Percentiles rank a stretch among this genome's conserved stretches.
These are phyloP conservation scores for Mycena alexandri DNA, from an alignment of 768 basidiomycete species.

Conservation along the genomic window DNA sequence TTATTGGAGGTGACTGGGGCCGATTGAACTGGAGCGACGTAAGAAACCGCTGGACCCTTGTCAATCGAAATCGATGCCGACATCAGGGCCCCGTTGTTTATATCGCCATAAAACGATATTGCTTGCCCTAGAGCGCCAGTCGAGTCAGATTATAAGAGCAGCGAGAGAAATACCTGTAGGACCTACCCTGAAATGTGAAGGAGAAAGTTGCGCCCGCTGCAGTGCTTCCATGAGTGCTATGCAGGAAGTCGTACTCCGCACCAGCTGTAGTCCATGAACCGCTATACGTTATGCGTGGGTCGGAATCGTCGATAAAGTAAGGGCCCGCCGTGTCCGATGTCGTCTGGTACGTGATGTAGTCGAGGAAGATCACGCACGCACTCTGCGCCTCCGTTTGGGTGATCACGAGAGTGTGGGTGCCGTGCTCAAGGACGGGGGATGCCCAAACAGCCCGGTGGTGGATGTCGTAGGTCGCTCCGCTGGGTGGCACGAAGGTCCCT, in stretches of 20 bases:
- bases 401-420: slow-evolving; percentile 6
- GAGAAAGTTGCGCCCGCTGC: not conserved
- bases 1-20: not conserved
- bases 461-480: not conserved
- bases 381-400: not conserved
- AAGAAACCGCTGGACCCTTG: not conserved
- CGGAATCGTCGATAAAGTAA: slow-evolving; percentile 6
- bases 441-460: not conserved
- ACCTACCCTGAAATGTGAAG: not conserved
- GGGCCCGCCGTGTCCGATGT: not conserved
- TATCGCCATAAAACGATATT: not conserved
- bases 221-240: not conserved
- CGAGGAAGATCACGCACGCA: slow-evolving; percentile 3
- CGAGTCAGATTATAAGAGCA: too few species aligned
- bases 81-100: not conserved
- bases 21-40: not conserved
- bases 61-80: slow-evolving; percentile 2
- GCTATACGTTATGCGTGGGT: slow-evolving; percentile 6
- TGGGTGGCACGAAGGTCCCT: not conserved
- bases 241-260: not conserved
- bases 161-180: not conserved
- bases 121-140: not conserved
- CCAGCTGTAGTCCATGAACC: not conserved
- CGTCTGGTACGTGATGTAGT: slow-evolving; percentile 13
- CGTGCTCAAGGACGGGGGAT: not conserved